A percentile compares a stretch with the other conserved stretches of the same genome.
phyloP scores from a whole-genome alignment of 139 green algal genomes.

The Volvox africanus region DNA sequence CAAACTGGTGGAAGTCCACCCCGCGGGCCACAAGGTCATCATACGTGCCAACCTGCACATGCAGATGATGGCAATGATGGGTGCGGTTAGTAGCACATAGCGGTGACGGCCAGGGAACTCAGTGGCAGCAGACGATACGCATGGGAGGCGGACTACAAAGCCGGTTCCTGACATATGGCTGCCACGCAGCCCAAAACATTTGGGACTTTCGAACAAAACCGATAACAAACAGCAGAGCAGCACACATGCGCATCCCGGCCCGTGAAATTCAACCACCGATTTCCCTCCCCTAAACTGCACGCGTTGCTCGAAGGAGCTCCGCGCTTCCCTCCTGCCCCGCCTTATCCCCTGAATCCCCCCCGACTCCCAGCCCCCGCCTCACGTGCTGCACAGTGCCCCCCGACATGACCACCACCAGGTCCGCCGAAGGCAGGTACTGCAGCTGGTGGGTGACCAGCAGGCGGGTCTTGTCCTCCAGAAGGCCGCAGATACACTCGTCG shows the following conservation, averaged over 20 bases:
- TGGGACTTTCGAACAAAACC: too few species aligned
- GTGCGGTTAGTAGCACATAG: too few species aligned
- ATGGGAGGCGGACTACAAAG: too few species aligned
- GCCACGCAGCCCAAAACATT: too few species aligned
- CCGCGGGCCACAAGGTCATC: slow-evolving; percentile 60
- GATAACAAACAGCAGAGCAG: not conserved
- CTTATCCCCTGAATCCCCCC: not conserved
- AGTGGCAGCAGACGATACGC: too few species aligned
- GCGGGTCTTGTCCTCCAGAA: slow-evolving; percentile 76
- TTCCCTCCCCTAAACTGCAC: not conserved
- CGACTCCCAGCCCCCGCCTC: not conserved
- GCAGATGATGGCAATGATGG: not conserved
- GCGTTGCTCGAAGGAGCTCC: not conserved
- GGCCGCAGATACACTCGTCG: slow-evolving; percentile 76
- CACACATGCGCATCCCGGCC: not conserved
- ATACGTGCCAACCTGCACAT: slow-evolving; percentile 60
- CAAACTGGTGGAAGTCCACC: slow-evolving; percentile 65
- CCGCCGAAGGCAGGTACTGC: slow-evolving; percentile 89
- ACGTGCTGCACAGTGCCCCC: slow-evolving; percentile 79
- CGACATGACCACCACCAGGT: slow-evolving; percentile 90
- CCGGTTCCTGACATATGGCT: too few species aligned
- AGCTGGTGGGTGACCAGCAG: slow-evolving; percentile 92
- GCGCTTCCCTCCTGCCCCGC: not conserved
- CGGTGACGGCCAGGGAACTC: too few species aligned
- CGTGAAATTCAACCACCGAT: not conserved